Evolutionary conservation across 805 yeast species (phyloP), one percentile per base, ranked within the genome.

Genomic region (Ogataea wickerhamii): DNA sequence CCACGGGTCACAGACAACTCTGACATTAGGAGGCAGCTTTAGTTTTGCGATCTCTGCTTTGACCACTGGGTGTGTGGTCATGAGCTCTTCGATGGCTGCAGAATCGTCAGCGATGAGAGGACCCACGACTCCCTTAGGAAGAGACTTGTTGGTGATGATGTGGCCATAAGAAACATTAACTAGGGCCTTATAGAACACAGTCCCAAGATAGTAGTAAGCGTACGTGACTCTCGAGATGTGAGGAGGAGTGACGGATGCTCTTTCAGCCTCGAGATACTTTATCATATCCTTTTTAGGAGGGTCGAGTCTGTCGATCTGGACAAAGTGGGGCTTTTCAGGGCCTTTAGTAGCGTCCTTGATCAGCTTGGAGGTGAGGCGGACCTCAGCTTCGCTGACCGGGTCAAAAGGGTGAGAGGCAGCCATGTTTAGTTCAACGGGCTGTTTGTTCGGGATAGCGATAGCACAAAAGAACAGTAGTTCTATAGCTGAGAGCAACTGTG

Each of bases 241-340:
- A 23, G 87, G 87, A 18, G 78, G 61, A 16, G 64, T 51, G 17
- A 60, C 58, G 20, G 77, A 76, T 29, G 69, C 63, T 50, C 73
- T 77, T 64, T 82, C 87, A 40, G 85, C 80, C 41, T 78, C 82
- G 47, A 85, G 66, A 61, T 71, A 84, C 51, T 71, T 74, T 47
- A 77, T 55, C 82, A 85, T 80, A 45, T 72, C 78, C 49, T 73
- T 65, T 71, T 86, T 85, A 43, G 94, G 89, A 20, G 95, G 95
- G 56, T 85, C 94, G 35, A 74, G 52, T 56, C 79, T 72, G 58
- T 82, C 91, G 43, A 80, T 63, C 56, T 77, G 84, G 35, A 74
- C 70, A 58, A 82, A 82, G 58, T 78, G 84, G 34, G 80, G 76
- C 48, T 70, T 66, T 30, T 68, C 73, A 14, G 63, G 53, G 21